These are phyloP conservation scores for Alternaria arborescens DNA, from an alignment of 2,329 filamentous ascomycete genomes.

Conservation along the genomic window DNA sequence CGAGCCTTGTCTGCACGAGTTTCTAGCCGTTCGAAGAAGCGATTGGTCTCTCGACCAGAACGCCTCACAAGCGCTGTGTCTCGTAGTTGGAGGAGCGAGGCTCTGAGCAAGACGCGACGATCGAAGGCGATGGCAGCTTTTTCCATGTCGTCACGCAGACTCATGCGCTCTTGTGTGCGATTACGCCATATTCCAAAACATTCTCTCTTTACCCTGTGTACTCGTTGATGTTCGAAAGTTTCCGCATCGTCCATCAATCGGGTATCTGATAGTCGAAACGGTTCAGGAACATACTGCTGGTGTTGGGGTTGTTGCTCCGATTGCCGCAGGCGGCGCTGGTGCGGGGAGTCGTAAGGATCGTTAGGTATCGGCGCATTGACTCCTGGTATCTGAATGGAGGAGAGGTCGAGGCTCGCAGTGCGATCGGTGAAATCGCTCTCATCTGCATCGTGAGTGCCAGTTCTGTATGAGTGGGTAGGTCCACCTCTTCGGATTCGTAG, in stretches of 20 bases:
- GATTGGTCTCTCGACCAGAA: conserved; percentile 57
- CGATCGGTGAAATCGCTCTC: conserved; percentile 44
- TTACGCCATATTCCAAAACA: conserved; percentile 59
- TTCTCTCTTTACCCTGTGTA: conserved; percentile 35
- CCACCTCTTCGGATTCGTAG: conserved; percentile 40
- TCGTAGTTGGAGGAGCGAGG: conserved; percentile 58
- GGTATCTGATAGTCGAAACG: conserved; percentile 60
- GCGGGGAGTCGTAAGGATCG: conserved; percentile 17
- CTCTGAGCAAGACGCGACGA: conserved; percentile 59
- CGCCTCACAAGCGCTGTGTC: conserved; percentile 45
- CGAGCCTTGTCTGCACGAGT: conserved; percentile 69
- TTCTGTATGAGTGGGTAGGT: conserved; percentile 19
- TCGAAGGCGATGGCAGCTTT: conserved; percentile 59
- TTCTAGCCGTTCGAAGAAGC: conserved; percentile 65
- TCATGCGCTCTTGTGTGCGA: conserved; percentile 38
- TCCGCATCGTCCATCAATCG: conserved; percentile 62
- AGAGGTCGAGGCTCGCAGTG: conserved; percentile 40
- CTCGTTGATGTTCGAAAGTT: conserved; percentile 47
- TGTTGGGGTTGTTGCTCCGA: conserved; percentile 19
- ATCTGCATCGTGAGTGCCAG: conserved; percentile 33
- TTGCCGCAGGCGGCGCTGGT: conserved; percentile 11
- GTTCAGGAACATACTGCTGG: conserved; percentile 42
- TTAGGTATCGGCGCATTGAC: conserved; percentile 48
- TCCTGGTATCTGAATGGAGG: conserved; percentile 44
- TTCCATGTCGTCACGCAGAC: conserved; percentile 32